Evolutionary conservation across 1,284 basidiomycete species (phyloP).

Genomic region (Fomitopsis betulina): DNA sequence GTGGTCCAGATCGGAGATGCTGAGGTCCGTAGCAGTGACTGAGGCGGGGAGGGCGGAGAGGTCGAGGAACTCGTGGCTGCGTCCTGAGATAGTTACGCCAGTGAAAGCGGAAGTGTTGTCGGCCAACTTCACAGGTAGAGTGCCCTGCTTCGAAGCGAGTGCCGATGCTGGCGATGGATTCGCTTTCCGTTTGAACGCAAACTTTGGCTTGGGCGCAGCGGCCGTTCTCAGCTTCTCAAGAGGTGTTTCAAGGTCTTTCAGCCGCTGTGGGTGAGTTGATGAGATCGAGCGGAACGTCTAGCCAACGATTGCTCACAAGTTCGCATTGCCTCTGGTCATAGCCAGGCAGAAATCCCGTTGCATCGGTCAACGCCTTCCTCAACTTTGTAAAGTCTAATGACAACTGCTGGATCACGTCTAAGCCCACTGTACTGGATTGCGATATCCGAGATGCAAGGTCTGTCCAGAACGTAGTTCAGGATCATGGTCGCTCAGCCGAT

Average conservation of each 20-base stretch:
- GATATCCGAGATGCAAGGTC: slow-evolving; percentile 38
- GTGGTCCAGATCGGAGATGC: slow-evolving; percentile 51
- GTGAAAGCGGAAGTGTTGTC: slow-evolving; percentile 6
- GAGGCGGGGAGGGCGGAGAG: slow-evolving; percentile 23
- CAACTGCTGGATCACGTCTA: slow-evolving; percentile 18
- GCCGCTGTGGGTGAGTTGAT: slow-evolving; percentile 18
- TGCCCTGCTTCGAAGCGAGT: not conserved
- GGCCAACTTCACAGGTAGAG: not conserved
- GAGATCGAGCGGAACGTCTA: not conserved
- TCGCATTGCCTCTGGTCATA: slow-evolving; percentile 76
- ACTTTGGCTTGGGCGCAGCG: slow-evolving; percentile 51
- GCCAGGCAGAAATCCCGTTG: slow-evolving; percentile 56
- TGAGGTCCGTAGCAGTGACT: slow-evolving; percentile 40
- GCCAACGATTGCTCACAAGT: slow-evolving; percentile 39
- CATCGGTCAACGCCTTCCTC: slow-evolving; percentile 56
- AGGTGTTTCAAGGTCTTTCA: slow-evolving; percentile 35
- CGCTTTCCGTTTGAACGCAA: slow-evolving; percentile 65
- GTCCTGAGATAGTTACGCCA: slow-evolving; percentile 14
- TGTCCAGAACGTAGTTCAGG: slow-evolving; percentile 19
- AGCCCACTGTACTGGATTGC: not conserved
- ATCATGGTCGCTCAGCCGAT: not conserved
- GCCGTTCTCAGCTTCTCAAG: slow-evolving; percentile 34
- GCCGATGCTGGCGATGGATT: slow-evolving; percentile 15
- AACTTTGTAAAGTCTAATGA: slow-evolving; percentile 37
- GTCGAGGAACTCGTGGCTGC: slow-evolving; percentile 18